Conservation (phyloP, 108 stramenopile species). For the Schizochytrium sp. region DNA sequence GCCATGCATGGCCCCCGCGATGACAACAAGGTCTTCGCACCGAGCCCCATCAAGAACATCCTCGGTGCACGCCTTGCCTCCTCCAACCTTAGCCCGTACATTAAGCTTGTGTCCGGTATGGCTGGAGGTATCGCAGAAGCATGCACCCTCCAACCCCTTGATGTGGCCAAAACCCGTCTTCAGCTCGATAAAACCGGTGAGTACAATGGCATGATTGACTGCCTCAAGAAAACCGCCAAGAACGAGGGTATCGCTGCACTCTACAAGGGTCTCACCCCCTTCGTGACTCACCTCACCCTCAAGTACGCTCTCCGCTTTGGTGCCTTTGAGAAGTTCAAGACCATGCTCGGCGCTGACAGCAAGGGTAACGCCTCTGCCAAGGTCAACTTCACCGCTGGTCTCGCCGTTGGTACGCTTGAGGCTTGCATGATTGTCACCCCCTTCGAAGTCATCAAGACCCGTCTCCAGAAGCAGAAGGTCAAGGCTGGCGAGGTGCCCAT, state of each 20-base stretch:
- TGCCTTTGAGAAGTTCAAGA: constrained; percentile 89
- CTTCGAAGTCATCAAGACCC: constrained; percentile 61
- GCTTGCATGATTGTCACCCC: constrained; percentile 81
- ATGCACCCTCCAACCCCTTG: constrained; percentile 62
- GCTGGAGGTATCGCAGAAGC: constrained; percentile 61
- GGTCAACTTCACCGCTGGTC: constrained; percentile 74
- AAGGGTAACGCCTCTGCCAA: constrained; percentile 57
- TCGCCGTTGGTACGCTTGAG: constrained; percentile 90
- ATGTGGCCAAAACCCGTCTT: constrained; percentile 64
- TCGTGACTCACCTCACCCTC: constrained; percentile 92
- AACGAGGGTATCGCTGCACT: constrained; percentile 93
- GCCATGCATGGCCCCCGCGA: not conserved
- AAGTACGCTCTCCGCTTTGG: constrained; percentile 98
- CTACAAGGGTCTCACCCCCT: constrained; percentile 97
- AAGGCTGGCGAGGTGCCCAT: constrained; percentile 73
- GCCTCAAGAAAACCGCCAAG: constrained; percentile 77
- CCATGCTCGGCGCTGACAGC: constrained; percentile 62
- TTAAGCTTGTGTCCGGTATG: constrained; percentile 64
- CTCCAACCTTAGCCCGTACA: constrained; percentile 58
- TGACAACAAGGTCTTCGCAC: constrained; percentile 14
- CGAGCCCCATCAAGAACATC: constrained; percentile 51
- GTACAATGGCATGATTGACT: constrained; percentile 63
- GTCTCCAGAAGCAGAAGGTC: constrained; percentile 73
- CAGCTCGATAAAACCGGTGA: constrained; percentile 62
- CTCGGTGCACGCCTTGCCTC: not conserved